These are phyloP conservation scores for Geranium rotundifolium DNA, from an alignment of 345 rosid genomes.

Conservation along the genomic window DNA sequence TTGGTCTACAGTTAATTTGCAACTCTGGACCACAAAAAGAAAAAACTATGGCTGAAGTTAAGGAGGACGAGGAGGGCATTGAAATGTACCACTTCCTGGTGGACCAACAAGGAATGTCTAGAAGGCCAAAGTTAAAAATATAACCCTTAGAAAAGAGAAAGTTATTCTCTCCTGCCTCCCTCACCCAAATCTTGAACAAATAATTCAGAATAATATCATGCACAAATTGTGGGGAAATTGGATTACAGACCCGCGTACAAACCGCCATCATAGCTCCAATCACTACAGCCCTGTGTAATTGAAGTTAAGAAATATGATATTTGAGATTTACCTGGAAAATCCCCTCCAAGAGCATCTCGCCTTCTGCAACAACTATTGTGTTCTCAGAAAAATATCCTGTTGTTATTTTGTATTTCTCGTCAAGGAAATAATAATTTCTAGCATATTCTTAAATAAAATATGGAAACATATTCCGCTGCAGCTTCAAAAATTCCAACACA, in stretches of 20 bases:
- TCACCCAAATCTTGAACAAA: no score
- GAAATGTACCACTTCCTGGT: neutral
- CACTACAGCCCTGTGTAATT: neutral
- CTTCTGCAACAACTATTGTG: conserved; percentile 89
- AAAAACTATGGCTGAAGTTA: neutral
- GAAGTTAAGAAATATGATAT: conserved; percentile 1
- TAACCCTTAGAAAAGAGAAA: no score
- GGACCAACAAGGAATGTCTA: neutral
- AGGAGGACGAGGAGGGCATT: neutral
- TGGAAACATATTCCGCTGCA: neutral
- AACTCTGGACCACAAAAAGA: neutral
- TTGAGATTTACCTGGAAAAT: conserved; percentile 57
- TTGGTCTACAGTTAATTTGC: neutral
- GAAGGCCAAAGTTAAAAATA: neutral
- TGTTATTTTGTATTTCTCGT: conserved; percentile 63
- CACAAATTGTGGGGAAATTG: no score
- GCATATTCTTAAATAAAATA: neutral
- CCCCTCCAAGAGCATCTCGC: conserved; percentile 67
- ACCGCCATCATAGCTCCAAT: no score
- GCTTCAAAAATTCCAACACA: no score
- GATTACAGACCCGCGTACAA: no score
- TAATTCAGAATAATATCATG: no score
- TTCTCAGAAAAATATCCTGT: conserved; percentile 88
- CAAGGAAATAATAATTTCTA: conserved; percentile 25
- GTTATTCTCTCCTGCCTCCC: no score